Conservation (phyloP, 495 filamentous ascomycete species). For the Trichoderma asperelloides region DNA sequence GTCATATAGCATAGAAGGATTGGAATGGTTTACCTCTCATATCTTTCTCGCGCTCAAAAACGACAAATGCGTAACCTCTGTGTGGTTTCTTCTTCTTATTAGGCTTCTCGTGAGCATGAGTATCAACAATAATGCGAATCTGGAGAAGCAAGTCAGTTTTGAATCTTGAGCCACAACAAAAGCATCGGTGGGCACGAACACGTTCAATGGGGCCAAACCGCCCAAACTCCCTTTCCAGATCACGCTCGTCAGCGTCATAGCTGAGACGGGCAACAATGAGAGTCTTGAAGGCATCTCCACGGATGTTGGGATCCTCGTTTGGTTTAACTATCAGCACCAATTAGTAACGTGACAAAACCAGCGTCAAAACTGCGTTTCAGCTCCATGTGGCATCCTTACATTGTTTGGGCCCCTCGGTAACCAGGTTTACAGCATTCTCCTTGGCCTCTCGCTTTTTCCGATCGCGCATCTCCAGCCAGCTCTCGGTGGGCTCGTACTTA, state of each 20-base stretch:
- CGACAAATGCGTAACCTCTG: constrained; percentile 91
- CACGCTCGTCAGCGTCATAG: constrained; percentile 79
- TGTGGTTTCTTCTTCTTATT: constrained; percentile 78
- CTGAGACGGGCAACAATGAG: constrained; percentile 85
- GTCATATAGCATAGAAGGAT: constrained; percentile 9
- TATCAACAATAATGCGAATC: constrained; percentile 79
- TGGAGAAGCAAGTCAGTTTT: constrained; percentile 23
- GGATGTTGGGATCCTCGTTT: constrained; percentile 67
- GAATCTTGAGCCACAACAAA: neutral
- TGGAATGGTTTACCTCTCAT: constrained; percentile 83
- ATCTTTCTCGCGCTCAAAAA: constrained; percentile 94
- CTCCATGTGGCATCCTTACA: constrained; percentile 44
- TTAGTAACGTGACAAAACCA: constrained; percentile 10
- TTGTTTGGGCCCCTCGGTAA: constrained; percentile 55
- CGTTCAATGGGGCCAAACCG: constrained; percentile 92
- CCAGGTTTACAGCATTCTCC: constrained; percentile 48
- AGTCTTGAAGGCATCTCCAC: constrained; percentile 91
- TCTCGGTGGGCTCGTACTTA: constrained; percentile 78
- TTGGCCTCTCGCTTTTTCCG: constrained; percentile 72
- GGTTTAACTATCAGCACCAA: constrained; percentile 50
- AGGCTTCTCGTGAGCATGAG: constrained; percentile 54
- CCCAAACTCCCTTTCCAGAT: constrained; percentile 89
- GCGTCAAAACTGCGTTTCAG: neutral
- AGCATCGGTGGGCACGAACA: constrained; percentile 40
- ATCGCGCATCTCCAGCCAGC: constrained; percentile 80